Evolutionary conservation across 495 filamentous ascomycete species (phyloP).

Genomic region (Copromyces sp.): DNA sequence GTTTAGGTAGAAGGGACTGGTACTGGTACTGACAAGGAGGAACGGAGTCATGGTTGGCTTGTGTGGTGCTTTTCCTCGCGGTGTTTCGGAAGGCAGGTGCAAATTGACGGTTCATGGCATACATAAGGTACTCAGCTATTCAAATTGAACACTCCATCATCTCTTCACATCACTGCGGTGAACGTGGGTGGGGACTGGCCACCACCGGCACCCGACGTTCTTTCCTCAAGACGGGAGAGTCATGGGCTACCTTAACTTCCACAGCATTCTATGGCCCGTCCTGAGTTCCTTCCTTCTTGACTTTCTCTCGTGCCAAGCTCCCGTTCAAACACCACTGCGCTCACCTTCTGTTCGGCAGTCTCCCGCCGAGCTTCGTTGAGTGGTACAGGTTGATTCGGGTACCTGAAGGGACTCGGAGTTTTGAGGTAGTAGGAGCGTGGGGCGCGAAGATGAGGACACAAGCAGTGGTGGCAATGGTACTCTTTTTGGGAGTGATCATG

Average conservation of each 20-base stretch:
- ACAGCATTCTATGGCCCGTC: neutral
- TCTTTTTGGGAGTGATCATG: no score
- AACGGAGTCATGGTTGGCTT: neutral
- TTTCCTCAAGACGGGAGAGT: neutral
- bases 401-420: no score
- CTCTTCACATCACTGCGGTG: neutral
- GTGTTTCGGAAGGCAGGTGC: neutral
- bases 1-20: neutral
- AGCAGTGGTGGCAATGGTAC: no score
- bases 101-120: neutral
- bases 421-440: no score
- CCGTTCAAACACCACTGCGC: no score
- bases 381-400: no score
- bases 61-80: neutral
- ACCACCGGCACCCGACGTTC: neutral
- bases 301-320: neutral
- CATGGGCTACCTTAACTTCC: neutral
- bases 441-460: no score
- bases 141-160: no score
- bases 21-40: neutral
- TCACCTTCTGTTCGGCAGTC: no score
- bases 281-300: neutral
- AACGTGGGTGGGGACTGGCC: no score
- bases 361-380: no score
- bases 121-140: no score